These are phyloP conservation scores for Rubus idaeus DNA, from an alignment of 306 rosid species.

Conservation along the genomic window DNA sequence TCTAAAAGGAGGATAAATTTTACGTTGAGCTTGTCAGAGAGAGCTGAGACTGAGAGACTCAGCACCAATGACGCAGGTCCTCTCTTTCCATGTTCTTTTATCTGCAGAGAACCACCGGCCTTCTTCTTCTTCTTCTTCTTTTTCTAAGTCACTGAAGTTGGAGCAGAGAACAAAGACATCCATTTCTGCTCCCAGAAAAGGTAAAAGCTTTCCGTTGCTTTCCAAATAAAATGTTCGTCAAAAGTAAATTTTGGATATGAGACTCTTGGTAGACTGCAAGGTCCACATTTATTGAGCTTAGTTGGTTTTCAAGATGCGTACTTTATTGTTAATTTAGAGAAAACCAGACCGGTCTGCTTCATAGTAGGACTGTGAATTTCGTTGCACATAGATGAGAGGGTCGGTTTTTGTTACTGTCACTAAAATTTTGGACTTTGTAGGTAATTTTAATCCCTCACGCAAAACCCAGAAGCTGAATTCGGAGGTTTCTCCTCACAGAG, in stretches of 20 bases:
- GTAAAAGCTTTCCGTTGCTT: conserved; percentile 28
- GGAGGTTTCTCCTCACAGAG: conserved; percentile 82
- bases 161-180: conserved; percentile 33
- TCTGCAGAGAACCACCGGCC: conserved; percentile 25
- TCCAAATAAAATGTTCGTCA: background rate
- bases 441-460: conserved; percentile 31
- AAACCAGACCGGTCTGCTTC: background rate
- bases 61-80: conserved; percentile 48
- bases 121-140: conserved; percentile 27
- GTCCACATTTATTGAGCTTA: background rate
- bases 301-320: background rate
- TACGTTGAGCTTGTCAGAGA: background rate
- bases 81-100: conserved; percentile 26
- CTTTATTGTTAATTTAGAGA: background rate
- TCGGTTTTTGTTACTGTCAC: conserved; percentile 1
- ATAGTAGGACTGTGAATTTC: background rate
- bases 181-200: conserved; percentile 41
- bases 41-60: background rate
- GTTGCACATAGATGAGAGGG: background rate
- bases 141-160: conserved; percentile 38
- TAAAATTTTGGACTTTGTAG: conserved; percentile 37
- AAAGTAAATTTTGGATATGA: background rate
- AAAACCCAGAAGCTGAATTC: conserved; percentile 64
- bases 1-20: background rate
- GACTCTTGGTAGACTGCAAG: background rate